Percentiles rank a stretch among this genome's conserved stretches.
Evolutionary conservation across 768 basidiomycete species (phyloP).

Genomic region (Fistulinella prunicolor): DNA sequence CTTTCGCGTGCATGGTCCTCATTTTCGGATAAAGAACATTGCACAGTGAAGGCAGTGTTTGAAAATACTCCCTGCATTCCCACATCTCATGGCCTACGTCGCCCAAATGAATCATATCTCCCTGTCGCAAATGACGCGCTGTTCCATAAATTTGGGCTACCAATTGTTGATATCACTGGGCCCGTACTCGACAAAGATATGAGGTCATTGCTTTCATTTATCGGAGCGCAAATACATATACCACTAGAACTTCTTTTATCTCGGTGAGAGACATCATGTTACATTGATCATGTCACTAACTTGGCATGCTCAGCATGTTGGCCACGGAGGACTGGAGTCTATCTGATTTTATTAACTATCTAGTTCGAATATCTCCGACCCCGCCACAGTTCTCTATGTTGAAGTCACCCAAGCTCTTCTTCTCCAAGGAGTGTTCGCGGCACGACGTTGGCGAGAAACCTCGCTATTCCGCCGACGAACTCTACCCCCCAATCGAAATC

Average conservation of each 20-base stretch:
- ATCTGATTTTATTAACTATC: neutral
- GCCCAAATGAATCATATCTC: neutral
- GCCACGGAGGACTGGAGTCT: neutral
- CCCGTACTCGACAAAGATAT: neutral
- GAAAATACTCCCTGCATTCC: neutral
- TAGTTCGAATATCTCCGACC: neutral
- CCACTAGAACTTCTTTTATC: neutral
- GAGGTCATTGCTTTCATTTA: neutral
- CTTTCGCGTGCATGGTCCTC: constrained; percentile 68
- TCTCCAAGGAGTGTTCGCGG: neutral
- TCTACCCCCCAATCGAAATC: neutral
- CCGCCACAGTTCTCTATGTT: neutral
- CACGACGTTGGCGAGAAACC: neutral
- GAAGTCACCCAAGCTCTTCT: neutral
- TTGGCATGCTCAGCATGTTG: neutral
- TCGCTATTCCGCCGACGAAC: neutral
- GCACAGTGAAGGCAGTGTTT: neutral
- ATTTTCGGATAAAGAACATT: constrained; percentile 32
- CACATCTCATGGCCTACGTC: neutral
- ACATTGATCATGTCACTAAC: neutral
- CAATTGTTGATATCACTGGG: neutral
- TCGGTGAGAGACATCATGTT: neutral
- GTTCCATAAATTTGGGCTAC: neutral
- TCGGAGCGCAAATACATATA: neutral
- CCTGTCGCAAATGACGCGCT: neutral